Base-by-base conservation (phyloP, 1,284 basidiomycete species). In the Boletus mariae region DNA sequence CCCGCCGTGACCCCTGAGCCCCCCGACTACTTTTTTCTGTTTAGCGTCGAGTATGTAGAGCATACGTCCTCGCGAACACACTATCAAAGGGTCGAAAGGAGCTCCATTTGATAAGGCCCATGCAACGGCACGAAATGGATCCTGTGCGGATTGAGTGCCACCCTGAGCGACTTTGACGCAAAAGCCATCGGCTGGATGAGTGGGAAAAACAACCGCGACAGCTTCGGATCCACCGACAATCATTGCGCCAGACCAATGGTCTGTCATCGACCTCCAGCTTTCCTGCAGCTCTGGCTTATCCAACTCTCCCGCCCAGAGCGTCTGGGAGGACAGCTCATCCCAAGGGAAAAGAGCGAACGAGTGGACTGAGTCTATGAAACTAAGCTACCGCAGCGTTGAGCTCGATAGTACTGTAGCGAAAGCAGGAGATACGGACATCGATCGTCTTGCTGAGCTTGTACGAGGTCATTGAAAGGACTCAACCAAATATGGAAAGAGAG, bases 1-100 rank as follows among this genome's bases (percentile, higher is more conserved):
- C 32, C 82, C 83, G 26, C 87, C 87, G 61, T 90, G 87, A 1
- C 86, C 87, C 48, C 81, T 79, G 32, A 85, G 69, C 53, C 69
- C 71, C 12, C 81, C 75, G 3, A 77, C 53, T 9, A 82, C 55
- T 3, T 65, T 63, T 32, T 70, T 68, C 15, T 62, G 66, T 45
- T 67, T 67, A 5, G 78, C 68, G 55, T 81, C 74, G 59, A 80
- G 74, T 20, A 86, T 70, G 60, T 80, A 82, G 17, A 87, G 57
- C 12, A 84, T 56, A 47, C 76, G 78, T 29, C 74, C 71, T 29
- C 74, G 68, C 7, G 82, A 74, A 53, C 83, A 76, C 17, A 88
- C 63, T 29, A 85, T 62, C 26, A 86, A 65, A 10, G 85, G 85
- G 20, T 82, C 73, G 11, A 76, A 70, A 2, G 77, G 77, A 0